Percentiles rank a stretch among this genome's conserved stretches.
phyloP scores from a whole-genome alignment of 805 yeast genomes.

The Tanozyma kutaoensis region DNA sequence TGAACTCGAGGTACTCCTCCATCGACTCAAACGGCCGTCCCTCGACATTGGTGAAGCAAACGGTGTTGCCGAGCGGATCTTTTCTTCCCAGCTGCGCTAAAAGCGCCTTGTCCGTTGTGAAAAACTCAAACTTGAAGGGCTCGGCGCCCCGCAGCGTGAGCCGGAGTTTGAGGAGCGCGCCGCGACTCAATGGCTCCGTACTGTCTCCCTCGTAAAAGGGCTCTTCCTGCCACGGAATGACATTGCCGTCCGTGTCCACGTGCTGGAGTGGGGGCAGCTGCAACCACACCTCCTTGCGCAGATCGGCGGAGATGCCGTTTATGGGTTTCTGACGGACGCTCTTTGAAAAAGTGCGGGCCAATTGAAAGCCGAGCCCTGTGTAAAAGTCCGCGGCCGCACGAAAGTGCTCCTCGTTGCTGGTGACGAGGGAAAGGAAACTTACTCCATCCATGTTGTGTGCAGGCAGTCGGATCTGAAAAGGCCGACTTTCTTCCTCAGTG shows the following conservation, averaged over 20 bases:
- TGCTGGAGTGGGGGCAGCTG: constrained; percentile 47
- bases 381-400: constrained; percentile 42
- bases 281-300: constrained; percentile 60
- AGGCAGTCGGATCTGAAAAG: no score
- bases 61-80: constrained; percentile 24
- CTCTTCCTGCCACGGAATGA: constrained; percentile 29
- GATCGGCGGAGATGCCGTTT: constrained; percentile 48
- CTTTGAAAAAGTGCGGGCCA: constrained; percentile 48
- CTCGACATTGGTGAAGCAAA: constrained; percentile 12
- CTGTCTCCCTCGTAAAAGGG: constrained; percentile 23
- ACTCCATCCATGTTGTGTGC: no score
- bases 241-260: constrained; percentile 16
- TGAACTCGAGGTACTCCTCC: constrained; percentile 14
- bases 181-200: constrained; percentile 12
- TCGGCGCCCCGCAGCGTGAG: constrained; percentile 7
- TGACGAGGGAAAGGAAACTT: constrained; percentile 50
- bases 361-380: constrained; percentile 43
- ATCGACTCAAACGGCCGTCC: constrained; percentile 9
- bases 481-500: no score
- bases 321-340: constrained; percentile 3
- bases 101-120: no score
- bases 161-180: constrained; percentile 23
- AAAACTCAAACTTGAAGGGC: no score
- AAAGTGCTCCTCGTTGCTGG: constrained; percentile 34
- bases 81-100: background rate